Base-by-base conservation (phyloP, 106 monocot species). In the Gastrodia elata region DNA sequence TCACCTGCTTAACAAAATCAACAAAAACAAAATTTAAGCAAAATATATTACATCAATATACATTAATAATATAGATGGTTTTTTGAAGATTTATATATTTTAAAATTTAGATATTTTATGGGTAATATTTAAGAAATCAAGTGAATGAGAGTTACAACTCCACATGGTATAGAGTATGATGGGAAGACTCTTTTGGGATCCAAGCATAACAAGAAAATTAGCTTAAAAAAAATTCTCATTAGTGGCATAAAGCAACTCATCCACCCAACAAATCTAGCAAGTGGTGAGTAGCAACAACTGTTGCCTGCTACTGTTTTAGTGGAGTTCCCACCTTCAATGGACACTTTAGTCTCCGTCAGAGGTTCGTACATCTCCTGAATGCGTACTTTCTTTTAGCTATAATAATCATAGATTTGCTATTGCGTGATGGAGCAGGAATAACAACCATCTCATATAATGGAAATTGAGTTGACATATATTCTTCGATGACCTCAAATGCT, bases 111-210 rank as follows among this genome's bases (percentile, higher is more conserved):
- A n/a, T n/a, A n/a, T n/a, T n/a, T n/a, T n/a, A n/a, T n/a, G n/a
- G n/a, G n/a, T n/a, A n/a, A n/a, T n/a, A n/a, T n/a, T n/a, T n/a
- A n/a, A n/a, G n/a, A n/a, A n/a, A n/a, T n/a, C n/a, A n/a, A n/a
- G n/a, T n/a, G n/a, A n/a, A n/a, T n/a, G n/a, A n/a, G n/a, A n/a
- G n/a, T n/a, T n/a, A n/a, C n/a, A n/a, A n/a, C n/a, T n/a, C n/a
- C n/a, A n/a, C 82, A 89, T 58, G 91, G 83, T 61, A 76, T 91
- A 68, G 91, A 91, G 72, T 94, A 91, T 80, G 94, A 94, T 73
- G 94, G 91, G 4, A 85, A 89, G 64, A 87, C 85, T 38, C 89
- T 94, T 73, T 58, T 91, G 71, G 85, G 77, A 71, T 79, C 85
- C 49, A 87, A 85, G 58, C 75, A n/a, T n/a, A n/a, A n/a, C n/a